These are phyloP conservation scores for Penicillium sp. DNA, from an alignment of 2,329 filamentous ascomycete genomes.

Conservation along the genomic window DNA sequence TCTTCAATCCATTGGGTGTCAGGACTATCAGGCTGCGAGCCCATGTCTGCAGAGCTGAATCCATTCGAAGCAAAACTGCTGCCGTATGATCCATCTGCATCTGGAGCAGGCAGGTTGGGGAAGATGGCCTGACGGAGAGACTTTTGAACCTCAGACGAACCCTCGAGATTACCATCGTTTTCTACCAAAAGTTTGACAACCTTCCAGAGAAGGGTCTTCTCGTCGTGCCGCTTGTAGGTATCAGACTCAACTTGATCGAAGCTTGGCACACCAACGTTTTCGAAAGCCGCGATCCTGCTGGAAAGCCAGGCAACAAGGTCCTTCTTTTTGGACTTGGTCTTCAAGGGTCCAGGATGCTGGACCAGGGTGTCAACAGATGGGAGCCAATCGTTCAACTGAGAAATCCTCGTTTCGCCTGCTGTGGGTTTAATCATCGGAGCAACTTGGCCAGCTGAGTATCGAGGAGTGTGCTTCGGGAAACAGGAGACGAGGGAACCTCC, in stretches of 20 bases:
- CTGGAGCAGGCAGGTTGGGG: slow-evolving; percentile 52
- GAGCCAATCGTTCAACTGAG: slow-evolving; percentile 71
- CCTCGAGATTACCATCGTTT: slow-evolving; percentile 79
- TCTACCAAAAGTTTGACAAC: slow-evolving; percentile 80
- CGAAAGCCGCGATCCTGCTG: slow-evolving; percentile 71
- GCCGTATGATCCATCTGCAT: slow-evolving; percentile 28
- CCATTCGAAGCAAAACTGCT: slow-evolving; percentile 35
- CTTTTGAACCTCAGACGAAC: slow-evolving; percentile 68
- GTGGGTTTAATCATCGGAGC: slow-evolving; percentile 78
- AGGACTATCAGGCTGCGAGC: slow-evolving; percentile 63
- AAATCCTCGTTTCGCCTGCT: slow-evolving; percentile 79
- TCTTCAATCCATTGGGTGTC: slow-evolving; percentile 70
- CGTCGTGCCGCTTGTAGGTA: slow-evolving; percentile 68
- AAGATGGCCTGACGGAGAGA: slow-evolving; percentile 74
- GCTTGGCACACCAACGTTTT: slow-evolving; percentile 53
- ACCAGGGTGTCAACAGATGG: slow-evolving; percentile 70
- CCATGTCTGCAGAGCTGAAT: slow-evolving; percentile 36
- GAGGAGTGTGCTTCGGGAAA: slow-evolving; percentile 85
- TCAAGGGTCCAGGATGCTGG: slow-evolving; percentile 87
- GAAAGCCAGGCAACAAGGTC: slow-evolving; percentile 81
- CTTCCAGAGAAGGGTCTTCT: slow-evolving; percentile 85
- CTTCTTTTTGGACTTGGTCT: slow-evolving; percentile 92
- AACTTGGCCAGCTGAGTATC: slow-evolving; percentile 74
- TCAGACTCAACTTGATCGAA: slow-evolving; percentile 51
- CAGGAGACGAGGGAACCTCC: slow-evolving; percentile 79